These are phyloP conservation scores for Lepraria neglecta DNA, from an alignment of 495 filamentous ascomycete genomes.

Conservation along the genomic window DNA sequence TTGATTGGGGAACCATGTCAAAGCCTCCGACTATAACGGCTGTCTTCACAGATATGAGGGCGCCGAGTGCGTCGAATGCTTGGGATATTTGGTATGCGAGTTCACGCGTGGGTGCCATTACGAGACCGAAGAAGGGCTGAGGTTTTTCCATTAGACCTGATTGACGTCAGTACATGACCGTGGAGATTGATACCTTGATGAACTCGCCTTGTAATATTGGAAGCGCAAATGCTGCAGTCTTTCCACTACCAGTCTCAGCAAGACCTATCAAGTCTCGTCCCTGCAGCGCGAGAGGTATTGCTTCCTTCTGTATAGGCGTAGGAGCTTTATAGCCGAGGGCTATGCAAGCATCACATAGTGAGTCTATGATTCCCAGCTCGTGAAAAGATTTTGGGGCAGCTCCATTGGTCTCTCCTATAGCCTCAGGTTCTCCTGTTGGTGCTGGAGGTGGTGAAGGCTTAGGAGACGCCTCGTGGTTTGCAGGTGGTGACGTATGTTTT, in stretches of 20 bases:
- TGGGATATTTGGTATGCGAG: constrained; percentile 85
- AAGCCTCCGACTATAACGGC: constrained; percentile 84
- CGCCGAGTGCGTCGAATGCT: constrained; percentile 75
- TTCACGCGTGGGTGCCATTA: constrained; percentile 88
- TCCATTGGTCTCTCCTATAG: constrained; percentile 7
- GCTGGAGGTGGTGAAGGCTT: background rate
- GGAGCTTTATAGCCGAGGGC: constrained; percentile 75
- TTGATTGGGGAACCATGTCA: constrained; percentile 87
- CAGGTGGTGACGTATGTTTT: background rate
- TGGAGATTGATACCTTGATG: background rate
- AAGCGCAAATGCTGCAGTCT: constrained; percentile 85
- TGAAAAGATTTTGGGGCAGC: constrained; percentile 61
- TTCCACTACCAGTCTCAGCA: constrained; percentile 90
- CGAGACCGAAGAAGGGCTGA: constrained; percentile 66
- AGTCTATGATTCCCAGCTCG: constrained; percentile 80
- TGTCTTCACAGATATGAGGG: constrained; percentile 70
- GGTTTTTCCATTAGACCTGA: constrained; percentile 73
- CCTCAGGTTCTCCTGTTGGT: background rate
- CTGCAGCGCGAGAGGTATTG: constrained; percentile 74
- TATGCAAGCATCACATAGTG: constrained; percentile 79
- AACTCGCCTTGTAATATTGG: constrained; percentile 68
- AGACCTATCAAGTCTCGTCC: constrained; percentile 85
- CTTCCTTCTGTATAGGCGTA: constrained; percentile 68
- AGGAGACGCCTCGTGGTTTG: background rate
- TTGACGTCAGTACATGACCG: constrained; percentile 7